A percentile compares a stretch with the other conserved stretches of the same genome.
phyloP scores from a whole-genome alignment of 1,284 basidiomycete genomes.

The Leccinum solheimii region DNA sequence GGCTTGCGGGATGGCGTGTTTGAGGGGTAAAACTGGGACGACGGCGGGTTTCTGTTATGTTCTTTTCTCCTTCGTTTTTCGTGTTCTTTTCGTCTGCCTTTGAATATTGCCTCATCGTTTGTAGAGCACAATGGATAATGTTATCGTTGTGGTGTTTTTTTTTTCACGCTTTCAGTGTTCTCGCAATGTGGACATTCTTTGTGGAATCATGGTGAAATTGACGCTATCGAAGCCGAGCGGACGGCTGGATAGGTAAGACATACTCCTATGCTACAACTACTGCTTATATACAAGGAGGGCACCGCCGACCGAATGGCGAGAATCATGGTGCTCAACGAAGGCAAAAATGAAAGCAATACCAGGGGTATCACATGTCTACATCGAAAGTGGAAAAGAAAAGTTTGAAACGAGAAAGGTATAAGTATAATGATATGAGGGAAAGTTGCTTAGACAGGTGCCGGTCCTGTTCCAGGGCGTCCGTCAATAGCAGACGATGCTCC shows the following conservation, averaged over 20 bases:
- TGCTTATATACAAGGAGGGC: neutral
- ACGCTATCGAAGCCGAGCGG: neutral
- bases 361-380: neutral
- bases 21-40: slow-evolving; percentile 4
- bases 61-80: neutral
- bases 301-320: neutral
- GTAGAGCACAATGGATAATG: neutral
- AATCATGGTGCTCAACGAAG: neutral
- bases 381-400: neutral
- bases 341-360: neutral
- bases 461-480: neutral
- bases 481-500: slow-evolving; percentile 15
- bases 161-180: neutral
- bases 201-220: neutral
- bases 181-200: neutral
- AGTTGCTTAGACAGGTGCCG: neutral
- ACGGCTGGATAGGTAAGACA: neutral
- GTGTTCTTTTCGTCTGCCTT: neutral
- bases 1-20: slow-evolving; percentile 48
- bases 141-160: neutral
- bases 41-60: neutral
- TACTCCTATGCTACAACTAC: neutral
- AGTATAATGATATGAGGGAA: neutral
- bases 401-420: neutral
- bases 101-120: neutral